Percentiles rank a stretch among this genome's conserved stretches.
Evolutionary conservation across 139 green algal genomes (phyloP).

Genomic region (Spirogloea muscicola): DNA sequence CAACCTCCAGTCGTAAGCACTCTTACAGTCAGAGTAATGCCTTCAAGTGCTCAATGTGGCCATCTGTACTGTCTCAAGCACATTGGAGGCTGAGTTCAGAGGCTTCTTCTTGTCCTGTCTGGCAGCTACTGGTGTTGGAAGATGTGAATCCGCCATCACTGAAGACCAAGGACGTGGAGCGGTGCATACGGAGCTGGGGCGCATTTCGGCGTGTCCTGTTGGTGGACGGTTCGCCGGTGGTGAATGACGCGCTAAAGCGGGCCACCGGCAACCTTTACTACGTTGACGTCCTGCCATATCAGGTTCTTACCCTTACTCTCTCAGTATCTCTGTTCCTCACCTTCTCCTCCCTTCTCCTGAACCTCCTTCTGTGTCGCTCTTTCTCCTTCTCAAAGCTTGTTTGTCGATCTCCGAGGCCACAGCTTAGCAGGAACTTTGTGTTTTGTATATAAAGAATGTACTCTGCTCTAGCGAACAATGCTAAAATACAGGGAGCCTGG

Average conservation of each 20-base stretch:
- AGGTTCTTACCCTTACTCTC: slow-evolving; percentile 1
- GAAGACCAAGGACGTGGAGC: slow-evolving; percentile 41
- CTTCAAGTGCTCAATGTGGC: no score
- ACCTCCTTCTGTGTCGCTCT: slow-evolving; percentile 2
- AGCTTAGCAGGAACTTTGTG: no score
- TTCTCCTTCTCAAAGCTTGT: no score
- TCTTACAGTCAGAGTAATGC: no score
- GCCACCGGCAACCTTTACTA: slow-evolving; percentile 63
- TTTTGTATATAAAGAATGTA: no score
- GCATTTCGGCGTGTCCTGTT: slow-evolving; percentile 24
- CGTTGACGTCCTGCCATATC: slow-evolving; percentile 63
- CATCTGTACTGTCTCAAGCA: no score
- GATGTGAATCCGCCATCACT: background rate
- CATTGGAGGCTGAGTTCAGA: no score
- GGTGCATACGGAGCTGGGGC: background rate
- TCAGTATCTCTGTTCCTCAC: background rate
- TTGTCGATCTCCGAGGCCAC: no score
- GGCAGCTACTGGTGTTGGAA: slow-evolving; percentile 36
- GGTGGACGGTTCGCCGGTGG: slow-evolving; percentile 9
- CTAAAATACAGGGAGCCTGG: no score
- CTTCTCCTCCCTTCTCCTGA: background rate
- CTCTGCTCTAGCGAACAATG: no score
- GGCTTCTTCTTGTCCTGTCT: no score
- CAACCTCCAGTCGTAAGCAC: no score
- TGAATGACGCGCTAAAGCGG: slow-evolving; percentile 10